Evolutionary conservation across 768 basidiomycete genomes (phyloP).

Genomic region (Lentinus brumalis): DNA sequence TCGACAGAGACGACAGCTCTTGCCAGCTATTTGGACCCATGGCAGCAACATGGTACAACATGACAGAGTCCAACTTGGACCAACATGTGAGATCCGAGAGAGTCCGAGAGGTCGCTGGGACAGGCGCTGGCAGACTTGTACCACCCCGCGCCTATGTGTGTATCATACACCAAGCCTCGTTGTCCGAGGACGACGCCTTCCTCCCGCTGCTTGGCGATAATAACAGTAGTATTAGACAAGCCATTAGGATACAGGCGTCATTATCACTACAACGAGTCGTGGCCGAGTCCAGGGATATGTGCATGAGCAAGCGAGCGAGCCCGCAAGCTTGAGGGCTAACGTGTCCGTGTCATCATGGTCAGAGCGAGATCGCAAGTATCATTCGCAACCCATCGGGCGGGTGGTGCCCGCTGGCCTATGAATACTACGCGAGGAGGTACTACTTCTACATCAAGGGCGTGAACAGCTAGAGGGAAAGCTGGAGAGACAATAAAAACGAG

Average conservation of each 20-base stretch:
- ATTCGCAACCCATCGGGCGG: conserved; percentile 5
- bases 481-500: conserved; percentile 14
- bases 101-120: no score
- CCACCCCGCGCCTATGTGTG: no score
- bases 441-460: conserved; percentile 22
- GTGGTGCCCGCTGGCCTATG: neutral
- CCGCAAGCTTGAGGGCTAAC: conserved; percentile 6
- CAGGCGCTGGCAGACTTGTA: no score
- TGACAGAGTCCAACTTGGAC: no score
- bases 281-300: neutral
- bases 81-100: no score
- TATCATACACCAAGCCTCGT: no score
- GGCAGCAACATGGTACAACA: no score
- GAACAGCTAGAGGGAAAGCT: conserved; percentile 3
- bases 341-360: conserved; percentile 4
- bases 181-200: no score
- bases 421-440: conserved; percentile 16
- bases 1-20: no score
- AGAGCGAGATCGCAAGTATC: conserved; percentile 5
- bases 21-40: no score
- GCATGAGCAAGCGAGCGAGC: neutral
- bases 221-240: conserved; percentile 11
- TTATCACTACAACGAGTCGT: conserved; percentile 21
- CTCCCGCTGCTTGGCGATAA: no score
- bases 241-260: conserved; percentile 21